Evolutionary conservation across 2,329 filamentous ascomycete genomes (phyloP), one percentile per base, ranked within the genome.

Genomic region (Cladophialophora chaetospira): DNA sequence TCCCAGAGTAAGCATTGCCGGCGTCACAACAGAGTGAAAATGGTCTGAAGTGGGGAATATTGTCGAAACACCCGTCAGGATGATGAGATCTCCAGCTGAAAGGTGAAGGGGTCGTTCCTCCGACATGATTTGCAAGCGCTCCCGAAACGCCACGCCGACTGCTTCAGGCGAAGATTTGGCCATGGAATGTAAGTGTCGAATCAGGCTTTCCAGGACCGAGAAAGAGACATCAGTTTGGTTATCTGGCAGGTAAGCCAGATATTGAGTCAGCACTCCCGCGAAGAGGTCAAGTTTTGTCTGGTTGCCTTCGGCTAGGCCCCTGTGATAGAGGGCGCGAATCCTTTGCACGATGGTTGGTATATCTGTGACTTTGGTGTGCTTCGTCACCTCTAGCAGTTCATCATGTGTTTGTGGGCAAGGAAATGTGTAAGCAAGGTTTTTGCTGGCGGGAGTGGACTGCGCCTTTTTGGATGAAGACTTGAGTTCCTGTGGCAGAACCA

Each of bases 1-100:
- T 10, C 83, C 83, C 72, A 97, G 89, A n/a, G 87, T 82, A 4
- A 97, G 83, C 73, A 91, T 88, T 0, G 93, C 88, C 1, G 94
- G 94, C 1, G 94, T 99, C 36, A 91, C 88, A 31, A 97, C 90
- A 66, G 94, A 88, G 68, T 99, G 94, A 73, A 97, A 99, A 73
- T 97, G 92, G 73, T 99, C 94, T 0, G 92, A 97, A 0, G 94
- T 96, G 3, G 94, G 92, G 68, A 96, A 99, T 51, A 95, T 88
- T 2, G 85, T 86, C 36, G 87, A 85, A 58, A 97, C 84, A 0
- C 90, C 91, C 0, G 90, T 92, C 31, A 99, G 76, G n/a, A 96
- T 75, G 19, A 91, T 75, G 17, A 99, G 75, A 67, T 99, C 92
- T 15, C 90, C 89, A n/a, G 80, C 70, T 10, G 71, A 65, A 70